Evolutionary conservation across 2,329 filamentous ascomycete genomes (phyloP), one percentile per base, ranked within the genome.

Genomic region (Colletotrichum sp.): DNA sequence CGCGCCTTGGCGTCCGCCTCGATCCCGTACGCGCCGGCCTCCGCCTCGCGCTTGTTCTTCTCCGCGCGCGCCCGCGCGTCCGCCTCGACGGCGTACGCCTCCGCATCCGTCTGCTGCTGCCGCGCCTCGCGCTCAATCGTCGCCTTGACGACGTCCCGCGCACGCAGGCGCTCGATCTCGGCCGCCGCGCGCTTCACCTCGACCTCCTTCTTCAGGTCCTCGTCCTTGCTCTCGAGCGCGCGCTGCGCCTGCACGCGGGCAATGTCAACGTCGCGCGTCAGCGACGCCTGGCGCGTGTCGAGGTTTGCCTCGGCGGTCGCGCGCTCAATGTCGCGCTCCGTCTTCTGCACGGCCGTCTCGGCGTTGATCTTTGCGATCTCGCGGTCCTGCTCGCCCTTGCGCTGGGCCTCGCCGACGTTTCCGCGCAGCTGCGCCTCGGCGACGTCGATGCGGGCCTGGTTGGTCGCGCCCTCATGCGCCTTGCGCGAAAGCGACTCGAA

Each of bases 281-380:
- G 93, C 67, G 90, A 89, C 2, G 94, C 94, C 84, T 96, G 92
- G 78, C 92, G 90, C 22, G 93, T 95, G 48, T 92, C 91, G 69
- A 97, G 90, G 70, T 92, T 92, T 13, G 95, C 94, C 82, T 97
- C 95, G 58, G 95, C 95, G 62, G 90, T 86, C 4, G 94, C 94
- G 77, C 95, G 95, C 85, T 97, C 94, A 61, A 94, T 93, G 82
- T 96, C 95, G 66, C 95, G 93, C 82, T 96, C 93, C 1, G 95
- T 97, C 87, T 96, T 95, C 76, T 95, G 90, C 2, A 97, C 94
- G 2, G 95, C 94, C 1, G 95, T 97, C 79, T 95, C 93, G 78
- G 95, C 95, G 83, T 96, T 92, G 85, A 97, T 97, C 87, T 96
- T 96, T 79, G 95, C 94, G 56, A 97, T 94, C 81, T 96, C 94